phyloP scores from a whole-genome alignment of 1,139 yeast genomes.

The Hanseniaspora sp. region DNA sequence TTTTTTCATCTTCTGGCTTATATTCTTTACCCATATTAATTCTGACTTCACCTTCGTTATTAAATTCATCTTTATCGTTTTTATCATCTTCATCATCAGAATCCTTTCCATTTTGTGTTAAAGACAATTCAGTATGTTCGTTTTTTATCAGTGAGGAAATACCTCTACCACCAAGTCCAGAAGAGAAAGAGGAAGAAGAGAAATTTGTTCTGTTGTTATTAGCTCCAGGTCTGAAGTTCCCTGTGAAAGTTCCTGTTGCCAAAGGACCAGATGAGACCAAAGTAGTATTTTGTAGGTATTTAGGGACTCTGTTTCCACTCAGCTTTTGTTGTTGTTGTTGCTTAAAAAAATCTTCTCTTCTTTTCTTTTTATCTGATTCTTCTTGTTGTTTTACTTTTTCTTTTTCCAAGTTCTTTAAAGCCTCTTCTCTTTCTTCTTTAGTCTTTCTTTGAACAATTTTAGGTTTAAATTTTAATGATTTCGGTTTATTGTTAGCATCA shows the following conservation, averaged over 20 bases:
- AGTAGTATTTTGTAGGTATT: conserved; percentile 51
- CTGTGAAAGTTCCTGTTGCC: conserved; percentile 48
- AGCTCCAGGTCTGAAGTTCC: conserved; percentile 7
- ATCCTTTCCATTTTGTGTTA: conserved; percentile 27
- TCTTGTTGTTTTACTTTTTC: conserved; percentile 19
- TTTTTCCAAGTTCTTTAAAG: conserved; percentile 43
- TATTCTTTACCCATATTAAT: conserved; percentile 27
- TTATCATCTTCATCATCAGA: conserved; percentile 22
- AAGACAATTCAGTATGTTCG: conserved; percentile 22
- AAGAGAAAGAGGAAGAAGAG: conserved; percentile 21
- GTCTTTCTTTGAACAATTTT: conserved; percentile 72
- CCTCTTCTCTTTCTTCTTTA: conserved; percentile 70
- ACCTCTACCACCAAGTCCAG: conserved; percentile 25
- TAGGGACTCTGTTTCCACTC: conserved; percentile 36
- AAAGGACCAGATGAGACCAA: conserved; percentile 62
- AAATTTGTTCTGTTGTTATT: conserved; percentile 2
- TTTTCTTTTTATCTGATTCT: conserved; percentile 19
- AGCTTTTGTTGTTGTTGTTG: conserved; percentile 30
- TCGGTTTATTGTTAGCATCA: conserved; percentile 20
- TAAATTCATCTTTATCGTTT: conserved; percentile 33
- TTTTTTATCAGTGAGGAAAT: conserved; percentile 9
- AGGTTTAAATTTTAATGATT: conserved; percentile 55
- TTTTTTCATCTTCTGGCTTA: conserved; percentile 28
- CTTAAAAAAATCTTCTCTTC: conserved; percentile 24
- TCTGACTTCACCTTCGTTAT: conserved; percentile 24